Percentiles rank a stretch among this genome's conserved stretches.
Evolutionary conservation across 805 yeast genomes (phyloP).

Genomic region (Candida insectorum): DNA sequence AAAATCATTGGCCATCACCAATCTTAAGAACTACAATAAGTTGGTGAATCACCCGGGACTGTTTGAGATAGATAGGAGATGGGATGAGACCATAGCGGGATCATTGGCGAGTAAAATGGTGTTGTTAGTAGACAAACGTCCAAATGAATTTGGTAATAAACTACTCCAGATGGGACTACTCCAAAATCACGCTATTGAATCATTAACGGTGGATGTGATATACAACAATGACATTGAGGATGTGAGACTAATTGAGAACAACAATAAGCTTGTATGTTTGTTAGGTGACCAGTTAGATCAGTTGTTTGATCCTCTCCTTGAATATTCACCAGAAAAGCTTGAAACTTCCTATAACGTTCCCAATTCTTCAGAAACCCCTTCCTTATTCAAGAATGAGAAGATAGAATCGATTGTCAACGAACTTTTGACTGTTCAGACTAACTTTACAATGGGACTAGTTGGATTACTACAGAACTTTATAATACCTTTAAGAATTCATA

Average conservation of each 20-base stretch:
- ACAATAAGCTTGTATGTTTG: constrained; percentile 71
- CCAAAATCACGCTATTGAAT: constrained; percentile 46
- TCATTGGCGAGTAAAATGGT: constrained; percentile 64
- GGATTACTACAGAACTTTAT: constrained; percentile 74
- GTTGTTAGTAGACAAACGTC: constrained; percentile 49
- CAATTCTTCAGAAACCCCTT: constrained; percentile 11
- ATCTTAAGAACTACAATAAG: constrained; percentile 62
- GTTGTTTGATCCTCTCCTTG: constrained; percentile 83
- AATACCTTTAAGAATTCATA: constrained; percentile 72
- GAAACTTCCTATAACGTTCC: constrained; percentile 71
- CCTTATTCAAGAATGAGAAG: constrained; percentile 21
- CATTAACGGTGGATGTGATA: constrained; percentile 69
- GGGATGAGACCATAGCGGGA: constrained; percentile 87
- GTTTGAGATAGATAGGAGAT: constrained; percentile 38
- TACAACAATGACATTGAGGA: constrained; percentile 49
- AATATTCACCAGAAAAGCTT: constrained; percentile 88
- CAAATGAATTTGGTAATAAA: constrained; percentile 54
- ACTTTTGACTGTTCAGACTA: constrained; percentile 66
- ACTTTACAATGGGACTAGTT: constrained; percentile 67
- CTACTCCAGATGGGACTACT: constrained; percentile 58
- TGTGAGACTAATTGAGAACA: constrained; percentile 49
- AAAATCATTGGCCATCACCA: constrained; percentile 71
- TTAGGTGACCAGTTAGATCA: constrained; percentile 87
- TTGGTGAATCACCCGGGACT: constrained; percentile 38
- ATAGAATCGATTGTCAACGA: constrained; percentile 61